A percentile compares a stretch with the other conserved stretches of the same genome.
Conservation (phyloP, 2,329 filamentous ascomycete species). For the Periconia sp. region DNA sequence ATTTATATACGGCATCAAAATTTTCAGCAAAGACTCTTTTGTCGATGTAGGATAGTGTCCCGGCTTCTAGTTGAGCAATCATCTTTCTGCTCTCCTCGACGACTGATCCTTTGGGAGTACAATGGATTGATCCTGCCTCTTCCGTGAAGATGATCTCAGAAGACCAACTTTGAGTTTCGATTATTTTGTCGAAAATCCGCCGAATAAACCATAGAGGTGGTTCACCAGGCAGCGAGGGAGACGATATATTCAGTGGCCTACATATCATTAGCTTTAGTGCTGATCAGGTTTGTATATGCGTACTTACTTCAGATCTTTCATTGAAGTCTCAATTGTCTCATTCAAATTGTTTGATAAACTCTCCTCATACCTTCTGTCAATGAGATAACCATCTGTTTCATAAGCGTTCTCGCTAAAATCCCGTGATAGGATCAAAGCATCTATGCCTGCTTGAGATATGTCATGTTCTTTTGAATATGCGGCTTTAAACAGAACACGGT, state of each 20-base stretch:
- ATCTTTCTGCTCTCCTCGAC: conserved; percentile 18
- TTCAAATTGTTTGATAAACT: conserved; percentile 9
- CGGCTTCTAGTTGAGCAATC: conserved; percentile 19
- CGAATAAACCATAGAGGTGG: conserved; percentile 30
- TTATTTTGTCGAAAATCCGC: conserved; percentile 11
- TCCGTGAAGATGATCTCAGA: conserved; percentile 19
- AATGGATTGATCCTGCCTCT: conserved; percentile 13
- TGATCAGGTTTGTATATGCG: not conserved
- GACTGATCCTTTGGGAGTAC: conserved; percentile 24
- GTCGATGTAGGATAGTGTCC: conserved; percentile 23
- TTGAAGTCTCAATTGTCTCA: conserved; percentile 10
- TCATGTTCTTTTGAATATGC: conserved; percentile 22
- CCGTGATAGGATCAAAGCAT: conserved; percentile 15
- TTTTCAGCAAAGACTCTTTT: conserved; percentile 18
- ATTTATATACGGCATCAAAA: conserved; percentile 18
- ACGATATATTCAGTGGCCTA: conserved; percentile 16
- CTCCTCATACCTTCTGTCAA: conserved; percentile 17
- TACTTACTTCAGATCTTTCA: conserved; percentile 19
- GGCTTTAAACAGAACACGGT: conserved; percentile 17
- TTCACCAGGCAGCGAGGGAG: conserved; percentile 19
- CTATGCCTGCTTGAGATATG: conserved; percentile 24
- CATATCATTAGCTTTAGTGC: conserved; percentile 1
- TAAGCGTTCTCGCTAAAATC: conserved; percentile 12
- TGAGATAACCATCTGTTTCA: conserved; percentile 19
- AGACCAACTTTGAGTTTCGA: conserved; percentile 7